These are phyloP conservation scores for Hordeum marinum DNA, from an alignment of 176 grass and related monocot species.

Conservation along the genomic window DNA sequence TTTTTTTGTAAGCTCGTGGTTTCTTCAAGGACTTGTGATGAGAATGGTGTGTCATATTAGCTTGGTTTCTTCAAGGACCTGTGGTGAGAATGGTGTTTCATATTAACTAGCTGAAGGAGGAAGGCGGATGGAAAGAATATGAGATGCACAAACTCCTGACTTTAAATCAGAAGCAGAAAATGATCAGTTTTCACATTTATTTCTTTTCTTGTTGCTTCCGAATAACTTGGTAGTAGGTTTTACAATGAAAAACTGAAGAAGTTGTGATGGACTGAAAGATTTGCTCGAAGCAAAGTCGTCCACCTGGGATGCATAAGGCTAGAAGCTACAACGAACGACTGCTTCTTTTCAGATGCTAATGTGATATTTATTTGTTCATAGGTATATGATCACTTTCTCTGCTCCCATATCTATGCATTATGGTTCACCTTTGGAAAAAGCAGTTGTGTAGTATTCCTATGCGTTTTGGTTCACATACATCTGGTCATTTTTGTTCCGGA, in stretches of 20 bases:
- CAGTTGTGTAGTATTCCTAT: too few species aligned
- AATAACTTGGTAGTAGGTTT: slow-evolving; percentile 40
- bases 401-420: too few species aligned
- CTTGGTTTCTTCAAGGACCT: too few species aligned
- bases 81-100: slow-evolving; percentile 13
- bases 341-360: neutral
- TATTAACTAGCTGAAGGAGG: slow-evolving; percentile 76
- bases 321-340: neutral
- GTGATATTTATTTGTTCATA: neutral
- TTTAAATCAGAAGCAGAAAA: slow-evolving; percentile 90
- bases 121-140: slow-evolving; percentile 84
- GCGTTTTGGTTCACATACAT: too few species aligned
- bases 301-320: slow-evolving; percentile 53
- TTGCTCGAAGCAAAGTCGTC: slow-evolving; percentile 77
- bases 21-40: neutral
- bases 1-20: neutral
- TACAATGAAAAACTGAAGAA: slow-evolving; percentile 92
- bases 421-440: too few species aligned
- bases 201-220: neutral
- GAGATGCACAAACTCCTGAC: slow-evolving; percentile 92
- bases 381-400: neutral
- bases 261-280: slow-evolving; percentile 74
- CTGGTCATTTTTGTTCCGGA: too few species aligned
- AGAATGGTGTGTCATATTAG: too few species aligned
- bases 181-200: slow-evolving; percentile 31